A percentile compares a stretch with the other conserved stretches of the same genome.
Evolutionary conservation across 352 stramenopile species (phyloP).

Genomic region (Phytophthora pluvialis): DNA sequence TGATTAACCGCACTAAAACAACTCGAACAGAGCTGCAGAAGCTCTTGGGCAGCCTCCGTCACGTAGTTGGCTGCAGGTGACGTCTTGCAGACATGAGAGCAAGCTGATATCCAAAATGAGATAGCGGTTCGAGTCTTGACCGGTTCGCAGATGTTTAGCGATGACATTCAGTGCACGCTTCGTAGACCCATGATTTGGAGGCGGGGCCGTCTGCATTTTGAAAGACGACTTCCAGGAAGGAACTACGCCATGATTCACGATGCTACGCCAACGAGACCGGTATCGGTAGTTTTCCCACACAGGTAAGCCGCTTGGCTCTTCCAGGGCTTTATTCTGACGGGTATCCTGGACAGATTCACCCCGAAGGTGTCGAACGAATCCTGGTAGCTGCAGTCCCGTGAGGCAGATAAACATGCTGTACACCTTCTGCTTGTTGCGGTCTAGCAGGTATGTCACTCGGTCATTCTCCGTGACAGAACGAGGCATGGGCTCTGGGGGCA

Average conservation of each 20-base stretch:
- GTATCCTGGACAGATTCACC: constrained; percentile 8
- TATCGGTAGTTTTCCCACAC: constrained; percentile 9
- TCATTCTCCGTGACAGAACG: background rate
- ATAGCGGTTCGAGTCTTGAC: constrained; percentile 18
- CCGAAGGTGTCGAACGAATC: constrained; percentile 14
- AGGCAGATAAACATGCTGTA: constrained; percentile 15
- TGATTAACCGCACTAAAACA: background rate
- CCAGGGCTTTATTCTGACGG: constrained; percentile 10
- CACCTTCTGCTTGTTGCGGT: background rate
- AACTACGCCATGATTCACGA: constrained; percentile 5
- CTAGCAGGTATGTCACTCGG: background rate
- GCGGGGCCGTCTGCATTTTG: background rate
- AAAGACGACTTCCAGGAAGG: constrained; percentile 9
- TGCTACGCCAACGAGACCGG: background rate
- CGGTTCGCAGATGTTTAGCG: constrained; percentile 1
- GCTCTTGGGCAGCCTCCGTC: constrained; percentile 13
- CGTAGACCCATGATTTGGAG: constrained; percentile 12
- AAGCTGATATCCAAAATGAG: constrained; percentile 23
- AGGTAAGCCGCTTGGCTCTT: background rate
- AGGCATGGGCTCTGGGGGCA: background rate
- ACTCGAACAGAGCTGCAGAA: constrained; percentile 11
- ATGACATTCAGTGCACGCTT: constrained; percentile 12
- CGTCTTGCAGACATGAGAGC: background rate
- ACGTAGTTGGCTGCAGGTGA: constrained; percentile 21
- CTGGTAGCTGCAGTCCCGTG: constrained; percentile 1